Evolutionary conservation across 2,329 filamentous ascomycete genomes (phyloP), one percentile per base, ranked within the genome.

Genomic region (Metarhizium humberi): DNA sequence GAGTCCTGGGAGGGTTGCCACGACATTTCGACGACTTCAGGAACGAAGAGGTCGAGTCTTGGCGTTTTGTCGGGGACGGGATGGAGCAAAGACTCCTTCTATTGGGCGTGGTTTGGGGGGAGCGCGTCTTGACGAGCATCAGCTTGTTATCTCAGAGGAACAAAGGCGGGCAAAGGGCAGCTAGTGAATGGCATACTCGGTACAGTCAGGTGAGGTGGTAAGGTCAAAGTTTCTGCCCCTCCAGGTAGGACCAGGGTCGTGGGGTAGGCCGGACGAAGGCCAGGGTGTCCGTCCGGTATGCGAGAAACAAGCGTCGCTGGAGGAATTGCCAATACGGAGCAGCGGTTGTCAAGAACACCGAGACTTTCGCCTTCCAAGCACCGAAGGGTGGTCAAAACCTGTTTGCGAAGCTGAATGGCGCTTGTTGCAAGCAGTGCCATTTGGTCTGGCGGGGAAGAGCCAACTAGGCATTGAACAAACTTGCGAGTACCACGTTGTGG

Each of bases 1-100:
- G 87, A 90, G 78, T 92, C 89, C 66, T 87, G 83, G 67, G 88
- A 79, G 59, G 94, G 94, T 77, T 95, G 89, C 94, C 94, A 99
- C 73, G 86, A 83, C 92, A 96, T 96, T 69, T 66, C 74, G 66
- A 20, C 45, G 54, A 47, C 8, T 45, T 13, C 25, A 49, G 14
- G 30, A 14, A 11, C 13, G 16, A 18, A 38, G 34, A 18, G 5
- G 16, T 50, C 32, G 16, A n/a, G 48, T 20, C 30, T 25, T 16
- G 48, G n/a, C 16, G 32, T 16, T 6, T 36, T 18, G 29, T 50
- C 16, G 32, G 45, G 3, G 6, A 48, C 45, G 14, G 45, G 16
- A 32, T 16, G 48, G 18, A 49, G 47, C 47, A 29, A 38, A n/a
- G 6, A 7, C 25, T 29, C 6, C 45, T 30, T 3, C 3, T 29